Evolutionary conservation across 371 early-diverging fungal species (phyloP).

Genomic region (Rhizopus arrhizus): DNA sequence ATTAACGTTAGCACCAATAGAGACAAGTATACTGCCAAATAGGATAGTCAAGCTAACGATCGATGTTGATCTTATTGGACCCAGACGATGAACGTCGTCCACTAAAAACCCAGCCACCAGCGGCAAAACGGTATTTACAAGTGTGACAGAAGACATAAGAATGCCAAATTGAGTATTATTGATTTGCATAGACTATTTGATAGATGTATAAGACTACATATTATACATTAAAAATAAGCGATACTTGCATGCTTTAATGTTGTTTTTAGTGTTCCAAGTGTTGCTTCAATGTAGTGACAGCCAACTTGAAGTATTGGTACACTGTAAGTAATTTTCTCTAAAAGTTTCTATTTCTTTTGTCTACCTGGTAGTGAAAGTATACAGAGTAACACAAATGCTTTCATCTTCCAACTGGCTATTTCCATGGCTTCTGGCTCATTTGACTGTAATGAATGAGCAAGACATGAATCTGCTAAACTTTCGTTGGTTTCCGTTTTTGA

Average conservation of each 20-base stretch:
- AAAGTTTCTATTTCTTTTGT: slow-evolving; percentile 78
- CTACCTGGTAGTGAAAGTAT: slow-evolving; percentile 32
- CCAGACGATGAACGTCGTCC: slow-evolving; percentile 40
- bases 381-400: slow-evolving; percentile 18
- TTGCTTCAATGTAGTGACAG: slow-evolving; percentile 48
- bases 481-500: not conserved
- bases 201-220: slow-evolving; percentile 1
- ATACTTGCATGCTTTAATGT: slow-evolving; percentile 38
- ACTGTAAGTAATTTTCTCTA: slow-evolving; percentile 56
- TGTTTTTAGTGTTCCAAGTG: slow-evolving; percentile 48
- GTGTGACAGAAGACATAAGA: slow-evolving; percentile 68
- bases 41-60: slow-evolving; percentile 39
- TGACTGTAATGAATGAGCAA: slow-evolving; percentile 12
- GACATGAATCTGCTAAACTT: not conserved
- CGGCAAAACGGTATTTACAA: slow-evolving; percentile 72
- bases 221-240: not conserved
- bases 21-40: slow-evolving; percentile 40
- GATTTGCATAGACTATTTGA: slow-evolving; percentile 49
- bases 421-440: slow-evolving; percentile 2
- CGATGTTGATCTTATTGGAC: slow-evolving; percentile 43
- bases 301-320: slow-evolving; percentile 28
- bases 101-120: slow-evolving; percentile 66
- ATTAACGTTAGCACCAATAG: slow-evolving; percentile 28
- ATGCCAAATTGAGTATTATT: slow-evolving; percentile 74
- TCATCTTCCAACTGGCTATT: slow-evolving; percentile 24